Conservation (phyloP, 345 rosid species). For the Citrus sinensis region DNA sequence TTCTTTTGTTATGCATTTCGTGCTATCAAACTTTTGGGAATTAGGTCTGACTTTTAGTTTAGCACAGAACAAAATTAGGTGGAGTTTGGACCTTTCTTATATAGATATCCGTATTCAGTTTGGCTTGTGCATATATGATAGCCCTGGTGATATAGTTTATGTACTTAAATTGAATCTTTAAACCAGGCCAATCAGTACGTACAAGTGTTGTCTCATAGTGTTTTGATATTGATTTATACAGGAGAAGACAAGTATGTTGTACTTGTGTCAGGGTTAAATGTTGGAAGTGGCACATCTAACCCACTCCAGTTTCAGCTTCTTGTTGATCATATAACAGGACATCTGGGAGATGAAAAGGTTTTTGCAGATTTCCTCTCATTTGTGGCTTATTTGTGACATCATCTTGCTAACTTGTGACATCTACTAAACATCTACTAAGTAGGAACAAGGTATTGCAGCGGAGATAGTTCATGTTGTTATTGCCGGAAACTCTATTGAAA, state of each 20-base stretch:
- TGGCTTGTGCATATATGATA: background rate
- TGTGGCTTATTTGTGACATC: conserved; percentile 1
- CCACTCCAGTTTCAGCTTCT: conserved; percentile 95
- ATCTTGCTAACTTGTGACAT: conserved; percentile 15
- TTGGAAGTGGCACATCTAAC: conserved; percentile 65
- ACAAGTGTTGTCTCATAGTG: conserved; percentile 15
- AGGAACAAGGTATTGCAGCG: conserved; percentile 82
- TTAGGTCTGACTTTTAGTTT: background rate
- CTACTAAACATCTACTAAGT: conserved; percentile 23
- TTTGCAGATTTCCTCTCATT: conserved; percentile 13
- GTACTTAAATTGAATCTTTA: background rate
- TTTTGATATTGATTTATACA: conserved; percentile 27
- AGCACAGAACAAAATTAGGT: background rate
- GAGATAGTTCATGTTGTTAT: conserved; percentile 80
- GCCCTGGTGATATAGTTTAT: background rate
- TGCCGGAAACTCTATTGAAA: conserved; percentile 92
- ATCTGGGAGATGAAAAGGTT: conserved; percentile 90
- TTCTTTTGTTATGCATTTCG: background rate
- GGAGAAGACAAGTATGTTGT: conserved; percentile 85
- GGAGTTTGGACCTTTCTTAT: background rate
- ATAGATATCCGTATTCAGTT: background rate
- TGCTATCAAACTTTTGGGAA: background rate
- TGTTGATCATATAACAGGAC: conserved; percentile 93
- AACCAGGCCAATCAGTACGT: conserved; percentile 1
- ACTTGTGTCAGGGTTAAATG: conserved; percentile 74